Percentiles rank a stretch among this genome's conserved stretches.
Conservation (phyloP, 306 rosid genomes). For the Senna tora region DNA sequence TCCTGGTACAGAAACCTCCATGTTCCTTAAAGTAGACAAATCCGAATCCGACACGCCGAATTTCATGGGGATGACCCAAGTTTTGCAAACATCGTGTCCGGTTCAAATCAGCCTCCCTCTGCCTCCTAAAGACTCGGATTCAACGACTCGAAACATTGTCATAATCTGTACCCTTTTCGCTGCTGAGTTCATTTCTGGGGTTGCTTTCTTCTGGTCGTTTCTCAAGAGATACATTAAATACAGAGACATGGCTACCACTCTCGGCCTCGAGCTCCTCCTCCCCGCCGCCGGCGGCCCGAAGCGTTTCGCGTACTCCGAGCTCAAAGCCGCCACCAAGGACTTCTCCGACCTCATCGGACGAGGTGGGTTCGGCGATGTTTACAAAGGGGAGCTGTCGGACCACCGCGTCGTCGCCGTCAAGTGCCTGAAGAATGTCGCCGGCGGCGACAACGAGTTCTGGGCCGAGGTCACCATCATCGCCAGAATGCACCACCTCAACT, state of each 20-base stretch:
- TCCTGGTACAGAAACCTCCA: slow-evolving; percentile 59
- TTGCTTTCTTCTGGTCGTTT: slow-evolving; percentile 80
- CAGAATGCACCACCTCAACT: slow-evolving; percentile 92
- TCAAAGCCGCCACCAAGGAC: slow-evolving; percentile 78
- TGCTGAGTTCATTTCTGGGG: slow-evolving; percentile 72
- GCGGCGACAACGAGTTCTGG: slow-evolving; percentile 90
- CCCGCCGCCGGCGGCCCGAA: slow-evolving; percentile 96
- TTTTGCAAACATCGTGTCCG: slow-evolving; percentile 77
- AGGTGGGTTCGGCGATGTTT: slow-evolving; percentile 94
- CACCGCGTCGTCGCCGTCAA: slow-evolving; percentile 87
- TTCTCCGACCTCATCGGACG: slow-evolving; percentile 70
- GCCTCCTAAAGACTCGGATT: slow-evolving; percentile 63
- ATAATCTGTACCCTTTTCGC: slow-evolving; percentile 74
- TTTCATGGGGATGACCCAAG: slow-evolving; percentile 70
- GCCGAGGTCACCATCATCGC: slow-evolving; percentile 89
- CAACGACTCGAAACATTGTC: slow-evolving; percentile 65
- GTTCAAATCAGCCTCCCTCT: slow-evolving; percentile 68
- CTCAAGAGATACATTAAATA: slow-evolving; percentile 80
- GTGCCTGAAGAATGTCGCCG: slow-evolving; percentile 70
- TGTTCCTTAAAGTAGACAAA: slow-evolving; percentile 61
- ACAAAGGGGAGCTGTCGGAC: slow-evolving; percentile 70
- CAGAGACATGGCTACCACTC: slow-evolving; percentile 89
- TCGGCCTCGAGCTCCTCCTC: slow-evolving; percentile 87
- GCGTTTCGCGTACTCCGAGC: slow-evolving; percentile 70
- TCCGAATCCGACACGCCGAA: slow-evolving; percentile 51